Evolutionary conservation across 306 rosid species (phyloP).

Genomic region (Sophora flavescens): DNA sequence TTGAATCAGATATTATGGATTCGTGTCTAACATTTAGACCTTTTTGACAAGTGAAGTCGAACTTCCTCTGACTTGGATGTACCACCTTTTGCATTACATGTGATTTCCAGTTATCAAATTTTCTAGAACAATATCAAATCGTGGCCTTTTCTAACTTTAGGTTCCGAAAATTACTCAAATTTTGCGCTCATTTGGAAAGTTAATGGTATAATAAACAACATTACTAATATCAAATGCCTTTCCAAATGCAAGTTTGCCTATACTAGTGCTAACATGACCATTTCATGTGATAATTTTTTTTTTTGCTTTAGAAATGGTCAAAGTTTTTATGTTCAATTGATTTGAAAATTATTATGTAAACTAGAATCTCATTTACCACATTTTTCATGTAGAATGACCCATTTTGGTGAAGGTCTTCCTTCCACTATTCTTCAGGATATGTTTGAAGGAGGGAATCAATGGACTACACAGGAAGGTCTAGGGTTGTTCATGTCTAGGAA

Average conservation of each 20-base stretch:
- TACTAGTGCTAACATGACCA: neutral
- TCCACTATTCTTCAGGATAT: constrained; percentile 62
- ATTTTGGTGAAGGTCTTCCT: constrained; percentile 79
- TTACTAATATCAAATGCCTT: constrained; percentile 5
- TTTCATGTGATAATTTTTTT: neutral
- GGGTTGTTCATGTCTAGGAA: constrained; percentile 72
- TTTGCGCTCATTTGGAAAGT: neutral
- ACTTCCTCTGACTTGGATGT: neutral
- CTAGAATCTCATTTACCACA: constrained; percentile 13
- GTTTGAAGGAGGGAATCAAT: constrained; percentile 68
- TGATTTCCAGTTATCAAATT: neutral
- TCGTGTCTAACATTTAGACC: constrained; percentile 7
- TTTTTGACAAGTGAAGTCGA: constrained; percentile 1
- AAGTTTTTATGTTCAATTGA: constrained; percentile 7
- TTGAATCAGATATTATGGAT: neutral
- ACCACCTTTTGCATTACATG: constrained; percentile 1
- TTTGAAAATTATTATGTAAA: constrained; percentile 24
- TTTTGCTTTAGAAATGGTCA: neutral
- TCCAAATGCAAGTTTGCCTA: constrained; percentile 1
- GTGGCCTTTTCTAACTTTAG: constrained; percentile 1
- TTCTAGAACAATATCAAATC: neutral
- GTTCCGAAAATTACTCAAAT: neutral
- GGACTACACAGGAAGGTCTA: constrained; percentile 76
- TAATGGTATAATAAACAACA: neutral
- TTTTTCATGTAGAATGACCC: constrained; percentile 68